Base-by-base conservation (phyloP, 441 rosid genomes). In the Dalechampia spathulata region DNA sequence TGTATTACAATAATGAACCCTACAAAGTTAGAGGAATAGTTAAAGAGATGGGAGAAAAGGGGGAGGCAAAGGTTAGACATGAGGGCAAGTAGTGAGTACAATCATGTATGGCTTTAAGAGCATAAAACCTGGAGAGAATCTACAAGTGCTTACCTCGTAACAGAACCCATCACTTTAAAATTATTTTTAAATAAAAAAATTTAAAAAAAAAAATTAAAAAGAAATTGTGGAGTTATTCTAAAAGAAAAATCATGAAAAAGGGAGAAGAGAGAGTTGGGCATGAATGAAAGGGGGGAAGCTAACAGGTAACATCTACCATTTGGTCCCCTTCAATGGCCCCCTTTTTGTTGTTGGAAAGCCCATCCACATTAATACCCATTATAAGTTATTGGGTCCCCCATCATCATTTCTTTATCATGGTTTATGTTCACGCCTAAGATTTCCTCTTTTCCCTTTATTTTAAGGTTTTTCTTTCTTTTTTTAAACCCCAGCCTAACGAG, bases 361-460 rank as follows among this genome's bases (percentile, higher is more conserved):
- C 60, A 21, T 27, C 30, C 58, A 62, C 60, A 34, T 61, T 43
- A 28, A 30, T 42, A 6, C 23, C 64, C 62, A 67, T 72, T 49
- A 66, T 62, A 22, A 20, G 28, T 5, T 28, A 8, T 45, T 71
- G 65, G 85, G 80, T 47, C 72, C 78, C 62, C 23, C 75, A 70
- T 63, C 86, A 78, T 80, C 75, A 82, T 85, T 80, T 67, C 61
- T 76, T 73, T 74, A 78, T 78, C 74, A 82, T 85, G 86, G 73
- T 62, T 64, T 64, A 41, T 55, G 49, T 66, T 63, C 91, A 84
- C 84, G 84, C 86, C 80, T 75, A 19, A 30, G 17, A 36, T 41
- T 49, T 22, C 23, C 22, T 61, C 38, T 40, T 27, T 38, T 11
- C 50, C 22, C 28, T 32, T 21, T 30, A n/a, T n/a, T n/a, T n/a